phyloP scores from a whole-genome alignment of 495 filamentous ascomycete species.

The Aspergillus bertholletiae region DNA sequence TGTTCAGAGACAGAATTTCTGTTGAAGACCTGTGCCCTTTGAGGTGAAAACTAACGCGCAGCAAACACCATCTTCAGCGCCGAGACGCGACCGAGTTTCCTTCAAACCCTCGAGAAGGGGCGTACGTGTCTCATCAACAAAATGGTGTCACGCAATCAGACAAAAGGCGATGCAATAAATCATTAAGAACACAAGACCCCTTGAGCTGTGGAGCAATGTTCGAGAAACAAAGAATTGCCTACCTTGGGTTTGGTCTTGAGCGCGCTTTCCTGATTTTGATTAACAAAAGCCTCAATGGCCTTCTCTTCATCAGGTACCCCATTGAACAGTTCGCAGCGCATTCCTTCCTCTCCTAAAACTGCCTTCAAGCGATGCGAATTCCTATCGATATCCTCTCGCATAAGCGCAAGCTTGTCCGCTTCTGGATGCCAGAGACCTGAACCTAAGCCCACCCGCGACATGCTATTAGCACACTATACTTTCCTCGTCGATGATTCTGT shows the following conservation, averaged over 20 bases:
- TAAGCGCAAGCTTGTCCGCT: conserved; percentile 49
- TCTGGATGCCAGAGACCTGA: conserved; percentile 80
- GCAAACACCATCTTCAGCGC: not conserved
- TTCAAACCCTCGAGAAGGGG: not conserved
- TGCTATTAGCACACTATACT: conserved; percentile 8
- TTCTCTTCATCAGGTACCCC: conserved; percentile 53
- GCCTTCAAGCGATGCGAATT: conserved; percentile 62
- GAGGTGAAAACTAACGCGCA: not conserved
- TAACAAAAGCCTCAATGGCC: conserved; percentile 64
- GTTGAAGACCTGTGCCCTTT: not conserved
- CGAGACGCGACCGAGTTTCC: not conserved
- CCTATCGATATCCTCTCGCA: conserved; percentile 72
- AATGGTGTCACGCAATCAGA: not conserved
- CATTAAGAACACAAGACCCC: not conserved
- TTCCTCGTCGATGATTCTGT: not conserved
- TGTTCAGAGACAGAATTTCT: not conserved
- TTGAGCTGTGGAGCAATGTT: not conserved
- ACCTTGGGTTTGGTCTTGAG: conserved; percentile 87
- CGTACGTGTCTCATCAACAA: not conserved
- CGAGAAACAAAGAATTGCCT: conserved; percentile 19
- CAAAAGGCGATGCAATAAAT: not conserved
- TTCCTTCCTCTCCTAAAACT: conserved; percentile 52
- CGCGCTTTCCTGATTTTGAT: conserved; percentile 63
- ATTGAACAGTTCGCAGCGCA: conserved; percentile 63
- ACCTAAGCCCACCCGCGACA: conserved; percentile 44